These are phyloP conservation scores for Aspergillus panamensis DNA, from an alignment of 495 filamentous ascomycete species.

Conservation along the genomic window DNA sequence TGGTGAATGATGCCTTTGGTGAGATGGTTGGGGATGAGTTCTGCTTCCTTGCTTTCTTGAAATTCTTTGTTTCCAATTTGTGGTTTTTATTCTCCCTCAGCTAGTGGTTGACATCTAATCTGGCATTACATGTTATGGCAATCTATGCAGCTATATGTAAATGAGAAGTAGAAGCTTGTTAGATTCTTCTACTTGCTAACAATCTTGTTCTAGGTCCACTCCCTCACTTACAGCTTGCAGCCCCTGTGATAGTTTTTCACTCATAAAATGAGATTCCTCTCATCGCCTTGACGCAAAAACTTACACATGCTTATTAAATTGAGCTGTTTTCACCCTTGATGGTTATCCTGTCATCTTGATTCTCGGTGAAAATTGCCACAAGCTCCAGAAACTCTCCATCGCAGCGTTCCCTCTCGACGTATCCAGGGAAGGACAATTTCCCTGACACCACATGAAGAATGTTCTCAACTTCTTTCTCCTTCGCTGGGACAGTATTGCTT, in stretches of 20 bases:
- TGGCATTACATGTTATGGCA: constrained; percentile 8
- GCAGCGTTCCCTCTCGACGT: not conserved
- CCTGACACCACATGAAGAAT: constrained; percentile 2
- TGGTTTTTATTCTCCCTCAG: constrained; percentile 9
- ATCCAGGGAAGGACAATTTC: not conserved
- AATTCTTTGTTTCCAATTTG: constrained; percentile 9
- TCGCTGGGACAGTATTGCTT: not conserved
- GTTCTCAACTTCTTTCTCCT: not conserved
- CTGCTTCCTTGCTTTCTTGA: constrained; percentile 9
- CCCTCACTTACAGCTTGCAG: not conserved
- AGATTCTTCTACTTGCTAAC: constrained; percentile 1
- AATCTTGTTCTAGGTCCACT: not conserved
- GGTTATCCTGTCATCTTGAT: not conserved
- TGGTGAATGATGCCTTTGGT: constrained; percentile 16
- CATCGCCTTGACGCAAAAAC: too few species aligned
- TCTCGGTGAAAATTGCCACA: not conserved
- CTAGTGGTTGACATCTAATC: constrained; percentile 20
- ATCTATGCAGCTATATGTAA: constrained; percentile 10
- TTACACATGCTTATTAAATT: not conserved
- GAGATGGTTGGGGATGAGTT: constrained; percentile 12
- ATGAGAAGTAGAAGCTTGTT: constrained; percentile 8
- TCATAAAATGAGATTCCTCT: too few species aligned
- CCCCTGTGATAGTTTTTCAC: too few species aligned
- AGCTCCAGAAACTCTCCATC: not conserved
- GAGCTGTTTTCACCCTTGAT: not conserved